These are phyloP conservation scores for Teratosphaeria viscida DNA, from an alignment of 2,329 filamentous ascomycete genomes.

Conservation along the genomic window DNA sequence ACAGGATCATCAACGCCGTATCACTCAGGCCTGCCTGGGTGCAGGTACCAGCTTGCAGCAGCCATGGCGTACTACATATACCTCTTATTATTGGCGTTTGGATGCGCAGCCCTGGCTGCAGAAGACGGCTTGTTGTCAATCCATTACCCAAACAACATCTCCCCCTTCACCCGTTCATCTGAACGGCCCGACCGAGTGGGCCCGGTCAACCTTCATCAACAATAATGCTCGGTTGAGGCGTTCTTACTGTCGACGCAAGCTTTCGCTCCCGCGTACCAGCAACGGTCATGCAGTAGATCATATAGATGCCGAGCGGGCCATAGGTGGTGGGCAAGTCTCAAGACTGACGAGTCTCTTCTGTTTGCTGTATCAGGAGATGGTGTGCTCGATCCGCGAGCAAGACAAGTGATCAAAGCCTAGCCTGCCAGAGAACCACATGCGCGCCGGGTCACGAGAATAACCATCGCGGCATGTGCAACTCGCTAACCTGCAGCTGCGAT, in stretches of 20 bases:
- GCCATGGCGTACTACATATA: too few relatives aligned
- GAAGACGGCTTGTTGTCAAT: neutral
- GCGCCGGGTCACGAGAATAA: neutral
- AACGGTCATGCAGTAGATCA: too few relatives aligned
- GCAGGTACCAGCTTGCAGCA: too few relatives aligned
- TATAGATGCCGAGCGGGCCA: neutral
- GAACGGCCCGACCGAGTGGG: neutral
- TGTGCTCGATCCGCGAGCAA: neutral
- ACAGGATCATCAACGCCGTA: too few relatives aligned
- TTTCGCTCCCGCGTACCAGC: neutral
- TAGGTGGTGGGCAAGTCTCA: neutral
- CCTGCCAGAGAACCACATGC: neutral
- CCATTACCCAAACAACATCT: neutral
- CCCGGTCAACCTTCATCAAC: neutral
- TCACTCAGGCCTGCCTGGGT: too few relatives aligned
- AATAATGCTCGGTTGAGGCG: neutral
- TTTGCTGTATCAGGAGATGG: too few relatives aligned
- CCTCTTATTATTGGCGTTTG: too few relatives aligned
- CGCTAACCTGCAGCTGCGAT: neutral
- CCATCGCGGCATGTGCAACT: neutral
- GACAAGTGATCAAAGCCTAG: neutral
- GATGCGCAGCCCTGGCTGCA: too few relatives aligned
- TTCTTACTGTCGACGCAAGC: neutral
- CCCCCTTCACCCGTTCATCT: neutral
- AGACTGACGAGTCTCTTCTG: neutral